phyloP scores from a whole-genome alignment of 2,329 filamentous ascomycete species.

The Cladosporium sp. region DNA sequence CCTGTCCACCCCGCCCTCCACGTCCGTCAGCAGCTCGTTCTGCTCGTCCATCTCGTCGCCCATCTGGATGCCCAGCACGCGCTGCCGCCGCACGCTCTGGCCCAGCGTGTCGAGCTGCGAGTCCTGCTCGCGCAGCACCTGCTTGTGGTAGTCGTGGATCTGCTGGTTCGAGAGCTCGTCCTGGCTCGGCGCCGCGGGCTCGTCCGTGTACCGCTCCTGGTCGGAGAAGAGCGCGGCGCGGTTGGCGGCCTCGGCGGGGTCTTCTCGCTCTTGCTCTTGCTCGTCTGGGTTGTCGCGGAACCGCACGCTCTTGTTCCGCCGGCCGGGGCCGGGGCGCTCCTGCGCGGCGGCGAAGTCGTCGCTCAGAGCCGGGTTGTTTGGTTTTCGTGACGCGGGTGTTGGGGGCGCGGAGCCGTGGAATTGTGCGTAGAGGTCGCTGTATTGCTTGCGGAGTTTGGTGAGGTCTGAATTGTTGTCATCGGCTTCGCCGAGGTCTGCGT shows the following conservation, averaged over 20 bases:
- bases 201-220: constrained; percentile 56
- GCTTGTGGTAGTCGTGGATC: constrained; percentile 76
- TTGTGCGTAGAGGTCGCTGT: constrained; percentile 69
- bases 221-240: constrained; percentile 52
- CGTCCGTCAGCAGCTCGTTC: constrained; percentile 80
- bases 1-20: constrained; percentile 74
- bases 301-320: constrained; percentile 51
- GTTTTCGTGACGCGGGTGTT: constrained; percentile 48
- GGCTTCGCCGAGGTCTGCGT: constrained; percentile 59
- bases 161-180: constrained; percentile 68
- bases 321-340: constrained; percentile 35
- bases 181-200: constrained; percentile 52
- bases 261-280: constrained; percentile 24
- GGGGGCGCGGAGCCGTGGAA: constrained; percentile 61
- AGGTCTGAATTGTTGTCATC: constrained; percentile 51
- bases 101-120: constrained; percentile 84
- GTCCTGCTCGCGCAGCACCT: constrained; percentile 82
- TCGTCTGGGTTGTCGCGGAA: constrained; percentile 61
- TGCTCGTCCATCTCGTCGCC: constrained; percentile 92
- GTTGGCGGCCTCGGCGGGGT: constrained; percentile 44
- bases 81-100: constrained; percentile 78
- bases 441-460: constrained; percentile 63
- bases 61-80: constrained; percentile 91
- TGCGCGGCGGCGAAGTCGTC: constrained; percentile 60
- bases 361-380: constrained; percentile 58